A percentile compares a stretch with the other conserved stretches of the same genome.
phyloP scores from a whole-genome alignment of 768 basidiomycete species.

The Podaxis sp. region DNA sequence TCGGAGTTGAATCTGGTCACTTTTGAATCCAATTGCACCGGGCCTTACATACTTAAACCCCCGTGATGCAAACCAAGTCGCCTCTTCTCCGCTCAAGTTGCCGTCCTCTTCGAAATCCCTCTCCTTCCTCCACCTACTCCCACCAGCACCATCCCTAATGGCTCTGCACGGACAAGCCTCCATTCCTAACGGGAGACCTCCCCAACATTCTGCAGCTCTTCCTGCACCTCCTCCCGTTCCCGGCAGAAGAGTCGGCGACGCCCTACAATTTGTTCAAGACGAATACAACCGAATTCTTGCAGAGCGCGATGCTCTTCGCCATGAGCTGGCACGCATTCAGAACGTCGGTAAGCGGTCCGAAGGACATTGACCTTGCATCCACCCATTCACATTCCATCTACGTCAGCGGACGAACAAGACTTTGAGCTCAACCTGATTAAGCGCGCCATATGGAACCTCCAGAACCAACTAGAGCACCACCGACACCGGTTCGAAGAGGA shows the following conservation, averaged over 20 bases:
- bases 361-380: background rate
- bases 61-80: slow-evolving; percentile 6
- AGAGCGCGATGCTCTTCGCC: slow-evolving; percentile 2
- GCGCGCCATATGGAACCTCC: slow-evolving; percentile 6
- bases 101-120: background rate
- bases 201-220: background rate
- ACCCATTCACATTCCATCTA: background rate
- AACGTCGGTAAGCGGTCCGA: background rate
- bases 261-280: slow-evolving; percentile 1
- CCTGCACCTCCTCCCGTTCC: background rate
- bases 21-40: background rate
- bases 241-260: slow-evolving; percentile 2
- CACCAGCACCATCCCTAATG: background rate
- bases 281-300: slow-evolving; percentile 7
- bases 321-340: background rate
- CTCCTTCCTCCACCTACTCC: background rate
- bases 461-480: slow-evolving; percentile 1
- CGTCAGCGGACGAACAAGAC: slow-evolving; percentile 6
- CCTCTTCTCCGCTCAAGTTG: background rate
- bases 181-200: background rate
- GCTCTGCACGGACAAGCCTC: background rate
- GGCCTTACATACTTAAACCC: slow-evolving; percentile 10
- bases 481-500: slow-evolving; percentile 10
- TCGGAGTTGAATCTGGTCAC: background rate
- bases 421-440: slow-evolving; percentile 1